Evolutionary conservation across 495 filamentous ascomycete genomes (phyloP), one percentile per base, ranked within the genome.

Genomic region (Neurospora hispaniola): DNA sequence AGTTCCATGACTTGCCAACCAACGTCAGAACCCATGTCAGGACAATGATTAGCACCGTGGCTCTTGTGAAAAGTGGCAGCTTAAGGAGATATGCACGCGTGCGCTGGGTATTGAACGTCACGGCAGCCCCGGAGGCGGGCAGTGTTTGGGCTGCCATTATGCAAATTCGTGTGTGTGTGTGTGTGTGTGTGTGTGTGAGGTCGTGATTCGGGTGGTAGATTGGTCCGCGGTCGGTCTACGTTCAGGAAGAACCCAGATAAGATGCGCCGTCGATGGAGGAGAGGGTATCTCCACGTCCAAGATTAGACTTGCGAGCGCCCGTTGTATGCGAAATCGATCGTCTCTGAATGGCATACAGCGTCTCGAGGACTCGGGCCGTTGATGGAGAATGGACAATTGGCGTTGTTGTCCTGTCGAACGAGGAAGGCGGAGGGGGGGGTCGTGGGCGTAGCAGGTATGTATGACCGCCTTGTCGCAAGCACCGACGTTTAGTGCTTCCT

Each of bases 11-110:
- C 6, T 90, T 79, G 20, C 86, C 86, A 72, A 91, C 88, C 11
- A 94, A 75, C 42, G 89, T 85, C 16, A 90, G 80, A 7, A 93
- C 73, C 88, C 90, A 94, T 70, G 93, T 89, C 31, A 83, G 82
- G 16, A 90, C 73, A 71, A 96, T 92, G 35, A 89, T 78, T n/a
- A 89, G 73, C 11, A 97, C 76, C 14, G 93, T 86, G n/a, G 88
- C 81, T 40, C 94, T 90, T 41, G 96, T 97, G 76, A 94, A 91
- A 3, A 98, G 85, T 62, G 96, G 96, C n/a, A 99, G 84, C 9
- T 94, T 91, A 73, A 93, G 84, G 75, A 97, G 74, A 80, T 97
- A 98, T 18, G 89, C 88, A 69, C 83, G 79, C 74, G 81, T 80
- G 20, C 86, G 83, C 69, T 77, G 72, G 35, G 82, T 80, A 73